Evolutionary conservation across 2,329 filamentous ascomycete species (phyloP).

Genomic region (Fonsecaea multimorphosa): DNA sequence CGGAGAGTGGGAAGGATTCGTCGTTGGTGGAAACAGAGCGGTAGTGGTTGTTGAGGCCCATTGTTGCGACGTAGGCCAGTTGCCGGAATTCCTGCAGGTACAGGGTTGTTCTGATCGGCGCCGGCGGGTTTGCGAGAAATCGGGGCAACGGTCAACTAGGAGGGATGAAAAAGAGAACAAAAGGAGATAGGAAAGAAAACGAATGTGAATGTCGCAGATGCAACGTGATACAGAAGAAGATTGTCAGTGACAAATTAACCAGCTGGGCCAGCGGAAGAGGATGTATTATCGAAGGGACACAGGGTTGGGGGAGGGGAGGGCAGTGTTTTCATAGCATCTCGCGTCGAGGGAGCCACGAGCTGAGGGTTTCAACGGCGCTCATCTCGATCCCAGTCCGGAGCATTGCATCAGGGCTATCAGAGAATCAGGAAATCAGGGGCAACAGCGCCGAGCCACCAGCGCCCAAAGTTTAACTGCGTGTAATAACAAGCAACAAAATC

Average conservation of each 20-base stretch:
- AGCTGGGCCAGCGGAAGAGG: slow-evolving; percentile 4
- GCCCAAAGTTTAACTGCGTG: slow-evolving; percentile 2
- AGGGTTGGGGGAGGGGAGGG: slow-evolving; percentile 11
- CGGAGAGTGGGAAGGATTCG: slow-evolving; percentile 29
- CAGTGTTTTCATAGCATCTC: slow-evolving; percentile 14
- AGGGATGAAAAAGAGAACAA: neutral
- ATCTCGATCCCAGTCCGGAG: neutral
- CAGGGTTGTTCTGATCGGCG: neutral
- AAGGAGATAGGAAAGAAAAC: slow-evolving; percentile 7
- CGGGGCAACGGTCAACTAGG: neutral
- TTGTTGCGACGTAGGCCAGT: slow-evolving; percentile 18
- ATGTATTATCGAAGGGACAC: neutral
- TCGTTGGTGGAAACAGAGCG: slow-evolving; percentile 34
- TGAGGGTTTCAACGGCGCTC: slow-evolving; percentile 12
- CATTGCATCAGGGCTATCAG: neutral
- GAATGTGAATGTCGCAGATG: slow-evolving; percentile 15
- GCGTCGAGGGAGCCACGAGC: neutral
- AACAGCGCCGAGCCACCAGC: slow-evolving; percentile 14
- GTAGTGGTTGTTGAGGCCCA: slow-evolving; percentile 34
- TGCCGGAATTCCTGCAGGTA: neutral
- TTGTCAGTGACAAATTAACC: slow-evolving; percentile 4
- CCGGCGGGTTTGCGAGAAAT: neutral
- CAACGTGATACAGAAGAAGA: slow-evolving; percentile 12
- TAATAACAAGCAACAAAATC: neutral
- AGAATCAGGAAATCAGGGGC: slow-evolving; percentile 14